phyloP scores from a whole-genome alignment of 331 rosid genomes.

The Erythrophleum ivorense region DNA sequence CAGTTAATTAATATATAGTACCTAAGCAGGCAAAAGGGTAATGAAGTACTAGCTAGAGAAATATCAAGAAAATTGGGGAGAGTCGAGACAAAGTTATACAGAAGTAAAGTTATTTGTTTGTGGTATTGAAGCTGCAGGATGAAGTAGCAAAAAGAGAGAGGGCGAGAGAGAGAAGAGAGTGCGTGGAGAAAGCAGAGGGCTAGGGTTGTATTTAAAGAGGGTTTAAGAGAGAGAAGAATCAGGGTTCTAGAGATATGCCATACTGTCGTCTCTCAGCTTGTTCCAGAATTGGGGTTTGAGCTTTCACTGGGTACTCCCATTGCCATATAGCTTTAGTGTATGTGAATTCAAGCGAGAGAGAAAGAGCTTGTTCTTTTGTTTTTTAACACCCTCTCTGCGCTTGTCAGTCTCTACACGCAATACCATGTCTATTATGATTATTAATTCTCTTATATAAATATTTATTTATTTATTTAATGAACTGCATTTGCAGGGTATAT shows the following conservation, averaged over 20 bases:
- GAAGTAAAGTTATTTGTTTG: constrained; percentile 1
- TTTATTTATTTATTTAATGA: not conserved
- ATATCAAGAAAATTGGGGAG: not conserved
- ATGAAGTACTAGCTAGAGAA: not conserved
- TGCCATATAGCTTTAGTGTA: not conserved
- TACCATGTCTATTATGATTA: constrained; percentile 40
- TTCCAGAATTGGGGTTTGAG: constrained; percentile 38
- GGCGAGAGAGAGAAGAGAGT: constrained; percentile 31
- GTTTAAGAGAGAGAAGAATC: constrained; percentile 18
- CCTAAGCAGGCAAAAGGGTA: not conserved
- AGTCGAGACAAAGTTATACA: not conserved
- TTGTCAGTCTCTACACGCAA: constrained; percentile 50
- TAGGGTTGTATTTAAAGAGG: constrained; percentile 30
- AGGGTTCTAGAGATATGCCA: constrained; percentile 42
- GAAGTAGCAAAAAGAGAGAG: constrained; percentile 16
- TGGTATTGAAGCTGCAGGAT: not conserved
- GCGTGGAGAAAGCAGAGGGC: constrained; percentile 14
- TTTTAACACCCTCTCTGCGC: not conserved
- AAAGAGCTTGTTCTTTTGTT: constrained; percentile 28
- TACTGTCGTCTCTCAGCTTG: constrained; percentile 32
- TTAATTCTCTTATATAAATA: not conserved
- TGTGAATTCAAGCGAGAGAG: constrained; percentile 16
- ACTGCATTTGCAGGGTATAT: not conserved
- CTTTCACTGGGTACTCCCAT: not conserved
- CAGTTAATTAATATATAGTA: not conserved